A percentile compares a stretch with the other conserved stretches of the same genome.
Evolutionary conservation across 2,329 filamentous ascomycete genomes (phyloP).

Genomic region (Botrytis cinerea): DNA sequence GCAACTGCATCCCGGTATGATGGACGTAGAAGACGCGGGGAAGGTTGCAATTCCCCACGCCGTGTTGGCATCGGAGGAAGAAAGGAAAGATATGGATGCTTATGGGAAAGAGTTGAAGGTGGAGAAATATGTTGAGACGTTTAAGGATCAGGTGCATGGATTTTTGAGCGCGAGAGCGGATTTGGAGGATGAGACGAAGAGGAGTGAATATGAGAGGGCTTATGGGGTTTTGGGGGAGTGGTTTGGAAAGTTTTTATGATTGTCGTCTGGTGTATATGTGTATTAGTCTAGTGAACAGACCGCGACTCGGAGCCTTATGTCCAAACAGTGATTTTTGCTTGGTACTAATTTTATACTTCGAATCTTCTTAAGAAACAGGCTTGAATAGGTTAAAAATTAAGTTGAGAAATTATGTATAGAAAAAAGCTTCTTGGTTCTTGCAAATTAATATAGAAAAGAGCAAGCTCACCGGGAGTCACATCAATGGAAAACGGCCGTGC

Average conservation of each 20-base stretch:
- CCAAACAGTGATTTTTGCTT: not conserved
- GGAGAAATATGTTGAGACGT: conserved; percentile 49
- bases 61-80: conserved; percentile 57
- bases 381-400: not conserved
- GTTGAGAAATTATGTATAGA: too few relatives aligned
- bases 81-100: conserved; percentile 18
- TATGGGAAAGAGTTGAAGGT: conserved; percentile 44
- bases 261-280: not conserved
- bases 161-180: conserved; percentile 57
- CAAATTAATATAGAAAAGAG: not conserved
- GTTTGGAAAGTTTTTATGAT: conserved; percentile 44
- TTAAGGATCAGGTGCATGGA: conserved; percentile 52
- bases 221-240: conserved; percentile 48
- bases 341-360: not conserved
- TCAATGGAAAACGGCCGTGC: not conserved
- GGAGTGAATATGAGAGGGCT: conserved; percentile 50
- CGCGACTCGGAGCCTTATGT: not conserved
- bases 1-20: conserved; percentile 60
- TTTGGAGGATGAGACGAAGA: conserved; percentile 47
- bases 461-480: not conserved
- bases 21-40: conserved; percentile 60
- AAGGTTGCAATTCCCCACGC: conserved; percentile 61
- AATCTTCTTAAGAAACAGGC: not conserved
- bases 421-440: too few relatives aligned
- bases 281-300: not conserved